These are phyloP conservation scores for Aspergillus persii DNA, from an alignment of 2,329 filamentous ascomycete species.

Conservation along the genomic window DNA sequence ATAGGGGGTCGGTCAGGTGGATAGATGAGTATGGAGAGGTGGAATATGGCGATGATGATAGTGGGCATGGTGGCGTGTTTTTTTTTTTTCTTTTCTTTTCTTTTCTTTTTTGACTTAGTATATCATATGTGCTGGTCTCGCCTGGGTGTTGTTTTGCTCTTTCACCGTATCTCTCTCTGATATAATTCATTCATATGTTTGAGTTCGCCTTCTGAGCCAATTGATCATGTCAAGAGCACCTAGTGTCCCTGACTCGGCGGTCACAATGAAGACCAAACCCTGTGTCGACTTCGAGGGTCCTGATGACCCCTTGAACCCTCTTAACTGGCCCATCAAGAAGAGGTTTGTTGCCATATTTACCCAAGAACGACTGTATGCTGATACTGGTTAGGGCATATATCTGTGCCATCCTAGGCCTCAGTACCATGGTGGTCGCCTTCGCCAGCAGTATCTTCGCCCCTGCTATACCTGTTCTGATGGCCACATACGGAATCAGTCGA, in stretches of 20 bases:
- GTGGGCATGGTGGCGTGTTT: not conserved
- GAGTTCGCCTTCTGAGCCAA: not conserved
- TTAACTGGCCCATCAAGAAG: conserved; percentile 15
- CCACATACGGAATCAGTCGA: conserved; percentile 9
- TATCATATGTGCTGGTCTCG: not conserved
- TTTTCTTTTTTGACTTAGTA: not conserved
- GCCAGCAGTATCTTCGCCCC: conserved; percentile 23
- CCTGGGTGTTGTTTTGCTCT: not conserved
- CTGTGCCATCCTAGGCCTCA: conserved; percentile 10
- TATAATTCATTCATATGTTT: not conserved
- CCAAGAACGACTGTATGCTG: not conserved
- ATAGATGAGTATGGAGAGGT: not conserved
- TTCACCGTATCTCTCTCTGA: no score
- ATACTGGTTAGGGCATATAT: conserved; percentile 11
- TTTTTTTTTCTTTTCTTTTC: not conserved
- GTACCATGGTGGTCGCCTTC: conserved; percentile 21
- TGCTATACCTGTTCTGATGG: conserved; percentile 11
- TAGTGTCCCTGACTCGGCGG: not conserved
- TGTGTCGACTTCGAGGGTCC: conserved; percentile 12
- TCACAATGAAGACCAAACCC: not conserved
- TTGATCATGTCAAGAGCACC: not conserved
- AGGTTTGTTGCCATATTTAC: conserved; percentile 1
- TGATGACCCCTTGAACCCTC: conserved; percentile 9
- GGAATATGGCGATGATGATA: not conserved
- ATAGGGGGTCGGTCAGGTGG: not conserved